These are phyloP conservation scores for Paramecium pentaurelia DNA, from an alignment of 73 alveolate genomes.

Conservation along the genomic window DNA sequence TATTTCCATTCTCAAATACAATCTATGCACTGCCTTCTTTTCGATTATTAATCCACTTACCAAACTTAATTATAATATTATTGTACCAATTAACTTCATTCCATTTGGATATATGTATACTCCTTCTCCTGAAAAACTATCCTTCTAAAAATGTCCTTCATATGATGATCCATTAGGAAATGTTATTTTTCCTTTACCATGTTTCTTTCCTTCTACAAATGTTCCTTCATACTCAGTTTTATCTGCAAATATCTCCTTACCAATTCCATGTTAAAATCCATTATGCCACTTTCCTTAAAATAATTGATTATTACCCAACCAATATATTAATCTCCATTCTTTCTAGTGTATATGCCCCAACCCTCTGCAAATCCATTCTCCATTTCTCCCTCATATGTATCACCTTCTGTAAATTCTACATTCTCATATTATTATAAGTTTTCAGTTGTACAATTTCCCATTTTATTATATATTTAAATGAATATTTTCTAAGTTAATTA, in stretches of 20 bases:
- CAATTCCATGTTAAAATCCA: neutral
- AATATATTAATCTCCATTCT: neutral
- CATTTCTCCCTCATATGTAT: neutral
- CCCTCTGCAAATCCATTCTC: neutral
- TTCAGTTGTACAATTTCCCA: neutral
- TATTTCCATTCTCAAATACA: neutral
- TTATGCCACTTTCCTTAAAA: slow-evolving; percentile 34
- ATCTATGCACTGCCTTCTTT: neutral
- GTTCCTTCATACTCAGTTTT: slow-evolving; percentile 66
- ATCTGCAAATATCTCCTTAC: slow-evolving; percentile 42
- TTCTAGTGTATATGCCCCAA: neutral
- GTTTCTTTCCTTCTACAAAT: slow-evolving; percentile 64
- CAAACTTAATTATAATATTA: neutral
- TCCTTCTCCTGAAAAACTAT: neutral
- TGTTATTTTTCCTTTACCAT: slow-evolving; percentile 62
- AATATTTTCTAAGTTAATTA: too few species aligned
- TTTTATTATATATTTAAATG: neutral
- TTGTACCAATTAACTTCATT: neutral
- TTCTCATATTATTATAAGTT: neutral
- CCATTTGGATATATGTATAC: neutral
- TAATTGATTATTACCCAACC: neutral
- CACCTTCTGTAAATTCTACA: neutral
- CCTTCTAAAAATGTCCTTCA: slow-evolving; percentile 49
- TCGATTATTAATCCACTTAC: neutral
- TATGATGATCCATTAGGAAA: slow-evolving; percentile 71